Evolutionary conservation across 306 rosid species (phyloP).

Genomic region (Abrus precatorius): DNA sequence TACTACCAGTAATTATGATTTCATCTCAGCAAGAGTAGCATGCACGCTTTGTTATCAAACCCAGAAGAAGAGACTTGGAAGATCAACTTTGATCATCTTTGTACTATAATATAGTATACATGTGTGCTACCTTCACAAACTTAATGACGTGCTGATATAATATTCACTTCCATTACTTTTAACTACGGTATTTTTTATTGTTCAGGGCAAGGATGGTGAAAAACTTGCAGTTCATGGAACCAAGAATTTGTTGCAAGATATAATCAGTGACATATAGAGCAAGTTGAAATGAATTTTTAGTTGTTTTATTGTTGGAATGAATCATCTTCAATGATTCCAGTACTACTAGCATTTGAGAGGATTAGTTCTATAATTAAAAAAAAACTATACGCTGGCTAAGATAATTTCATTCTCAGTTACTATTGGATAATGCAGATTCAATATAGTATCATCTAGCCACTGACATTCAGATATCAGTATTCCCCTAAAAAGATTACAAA

Average conservation of each 20-base stretch:
- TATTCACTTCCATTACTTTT: neutral
- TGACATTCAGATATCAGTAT: neutral
- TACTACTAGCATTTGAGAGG: neutral
- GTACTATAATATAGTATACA: neutral
- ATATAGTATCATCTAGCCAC: neutral
- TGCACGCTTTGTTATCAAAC: neutral
- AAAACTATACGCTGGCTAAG: neutral
- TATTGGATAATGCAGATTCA: neutral
- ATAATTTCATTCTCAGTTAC: neutral
- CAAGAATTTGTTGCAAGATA: conserved; percentile 54
- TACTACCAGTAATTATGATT: neutral
- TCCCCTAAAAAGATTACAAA: neutral
- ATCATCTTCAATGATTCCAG: neutral
- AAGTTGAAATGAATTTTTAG: neutral
- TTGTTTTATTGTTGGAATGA: neutral
- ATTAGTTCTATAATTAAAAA: neutral
- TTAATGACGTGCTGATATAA: neutral
- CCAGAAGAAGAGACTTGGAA: neutral
- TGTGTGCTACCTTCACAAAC: neutral
- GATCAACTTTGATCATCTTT: neutral
- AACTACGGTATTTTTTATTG: neutral
- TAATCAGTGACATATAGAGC: conserved; percentile 50
- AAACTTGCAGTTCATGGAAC: conserved; percentile 46
- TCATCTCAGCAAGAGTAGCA: neutral
- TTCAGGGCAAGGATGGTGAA: conserved; percentile 57